Percentiles rank a stretch among this genome's conserved stretches.
These are phyloP conservation scores for Apiospora hydei DNA, from an alignment of 2,329 filamentous ascomycete genomes.

Conservation along the genomic window DNA sequence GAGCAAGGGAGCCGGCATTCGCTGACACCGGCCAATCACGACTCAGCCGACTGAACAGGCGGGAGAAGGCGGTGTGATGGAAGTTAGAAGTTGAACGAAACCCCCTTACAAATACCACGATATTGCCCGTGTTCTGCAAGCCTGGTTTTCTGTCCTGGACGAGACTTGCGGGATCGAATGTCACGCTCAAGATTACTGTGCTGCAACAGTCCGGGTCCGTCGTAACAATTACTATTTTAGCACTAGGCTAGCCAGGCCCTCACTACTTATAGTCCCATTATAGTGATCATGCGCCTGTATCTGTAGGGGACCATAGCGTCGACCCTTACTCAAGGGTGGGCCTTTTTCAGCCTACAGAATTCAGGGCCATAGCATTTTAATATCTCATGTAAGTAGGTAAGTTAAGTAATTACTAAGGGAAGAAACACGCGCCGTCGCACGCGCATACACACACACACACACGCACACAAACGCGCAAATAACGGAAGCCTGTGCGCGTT, in stretches of 20 bases:
- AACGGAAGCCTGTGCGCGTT: background rate
- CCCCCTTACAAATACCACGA: background rate
- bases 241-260: background rate
- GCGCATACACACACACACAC: no score
- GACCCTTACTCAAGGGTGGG: background rate
- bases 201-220: background rate
- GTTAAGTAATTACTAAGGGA: background rate
- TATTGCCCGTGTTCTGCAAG: background rate
- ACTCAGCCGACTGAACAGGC: background rate
- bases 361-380: background rate
- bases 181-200: slow-evolving; percentile 3
- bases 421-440: background rate
- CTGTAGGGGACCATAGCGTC: slow-evolving; percentile 9
- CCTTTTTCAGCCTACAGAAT: background rate
- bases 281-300: slow-evolving; percentile 16
- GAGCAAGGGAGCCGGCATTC: background rate
- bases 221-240: background rate
- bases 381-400: background rate
- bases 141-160: background rate
- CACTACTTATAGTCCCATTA: slow-evolving; percentile 4
- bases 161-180: background rate
- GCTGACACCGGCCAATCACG: background rate
- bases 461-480: no score
- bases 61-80: slow-evolving; percentile 3
- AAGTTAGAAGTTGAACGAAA: no score